Percentiles rank a stretch among this genome's conserved stretches.
These are phyloP conservation scores for Thelephora terrestris DNA, from an alignment of 1,284 basidiomycete genomes.

Conservation along the genomic window DNA sequence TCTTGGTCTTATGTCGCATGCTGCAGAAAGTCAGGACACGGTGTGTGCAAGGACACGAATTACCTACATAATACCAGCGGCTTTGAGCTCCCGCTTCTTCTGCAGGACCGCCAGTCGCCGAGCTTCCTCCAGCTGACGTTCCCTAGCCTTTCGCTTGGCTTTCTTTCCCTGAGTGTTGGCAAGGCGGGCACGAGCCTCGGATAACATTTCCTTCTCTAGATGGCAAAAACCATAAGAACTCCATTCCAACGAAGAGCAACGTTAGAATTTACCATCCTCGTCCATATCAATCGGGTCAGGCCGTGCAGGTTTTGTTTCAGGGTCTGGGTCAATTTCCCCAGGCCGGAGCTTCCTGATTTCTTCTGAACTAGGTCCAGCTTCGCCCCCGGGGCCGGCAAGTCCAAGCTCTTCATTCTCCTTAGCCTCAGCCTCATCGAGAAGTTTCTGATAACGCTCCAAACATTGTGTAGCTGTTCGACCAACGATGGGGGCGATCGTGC, in stretches of 20 bases:
- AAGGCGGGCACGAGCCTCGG: slow-evolving; percentile 93
- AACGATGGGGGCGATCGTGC: slow-evolving; percentile 97
- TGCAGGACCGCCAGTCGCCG: slow-evolving; percentile 90
- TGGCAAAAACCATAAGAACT: slow-evolving; percentile 4
- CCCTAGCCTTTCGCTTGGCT: slow-evolving; percentile 96
- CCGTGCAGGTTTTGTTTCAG: slow-evolving; percentile 94
- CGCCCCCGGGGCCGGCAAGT: slow-evolving; percentile 69
- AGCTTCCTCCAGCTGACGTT: slow-evolving; percentile 94
- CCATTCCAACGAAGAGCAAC: not conserved
- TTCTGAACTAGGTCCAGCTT: slow-evolving; percentile 82
- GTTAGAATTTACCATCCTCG: slow-evolving; percentile 67
- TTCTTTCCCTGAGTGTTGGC: slow-evolving; percentile 99
- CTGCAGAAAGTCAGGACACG: slow-evolving; percentile 25
- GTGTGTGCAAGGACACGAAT: slow-evolving; percentile 2
- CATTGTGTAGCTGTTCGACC: slow-evolving; percentile 99
- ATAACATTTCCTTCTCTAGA: slow-evolving; percentile 98
- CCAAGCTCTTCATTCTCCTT: slow-evolving; percentile 92
- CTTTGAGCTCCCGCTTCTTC: slow-evolving; percentile 97
- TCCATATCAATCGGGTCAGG: slow-evolving; percentile 99
- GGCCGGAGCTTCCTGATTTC: slow-evolving; percentile 85
- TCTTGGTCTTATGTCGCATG: slow-evolving; percentile 86
- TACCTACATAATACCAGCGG: slow-evolving; percentile 90
- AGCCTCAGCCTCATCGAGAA: slow-evolving; percentile 94
- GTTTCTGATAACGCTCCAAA: slow-evolving; percentile 95
- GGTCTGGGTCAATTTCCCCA: slow-evolving; percentile 98